These are phyloP conservation scores for Cucurbitaria berberidis DNA, from an alignment of 2,329 filamentous ascomycete genomes.

Conservation along the genomic window DNA sequence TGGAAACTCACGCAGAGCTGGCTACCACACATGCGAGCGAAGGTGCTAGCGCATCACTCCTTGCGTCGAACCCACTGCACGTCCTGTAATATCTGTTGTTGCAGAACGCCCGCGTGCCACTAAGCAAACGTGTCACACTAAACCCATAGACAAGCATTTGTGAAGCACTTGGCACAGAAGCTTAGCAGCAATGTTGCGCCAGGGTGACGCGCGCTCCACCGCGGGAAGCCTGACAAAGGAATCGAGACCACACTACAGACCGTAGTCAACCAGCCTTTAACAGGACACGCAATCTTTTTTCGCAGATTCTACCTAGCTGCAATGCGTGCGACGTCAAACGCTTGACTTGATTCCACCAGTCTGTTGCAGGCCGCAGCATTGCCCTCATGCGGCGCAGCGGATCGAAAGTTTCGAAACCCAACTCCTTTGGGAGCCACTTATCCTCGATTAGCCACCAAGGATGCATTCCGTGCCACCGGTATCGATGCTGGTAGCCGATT, in stretches of 20 bases:
- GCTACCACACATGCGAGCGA: background rate
- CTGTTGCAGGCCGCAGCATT: background rate
- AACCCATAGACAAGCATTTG: slow-evolving; percentile 28
- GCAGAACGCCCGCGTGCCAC: too few species aligned
- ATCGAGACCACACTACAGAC: slow-evolving; percentile 11
- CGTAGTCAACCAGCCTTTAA: slow-evolving; percentile 2
- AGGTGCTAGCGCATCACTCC: background rate
- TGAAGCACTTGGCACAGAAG: slow-evolving; percentile 31
- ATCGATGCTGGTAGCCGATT: too few species aligned
- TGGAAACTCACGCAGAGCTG: too few species aligned
- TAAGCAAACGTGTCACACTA: slow-evolving; percentile 5
- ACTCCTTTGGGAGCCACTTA: background rate
- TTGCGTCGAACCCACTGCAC: background rate
- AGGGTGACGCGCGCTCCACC: slow-evolving; percentile 4
- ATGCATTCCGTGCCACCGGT: too few species aligned
- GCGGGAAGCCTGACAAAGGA: slow-evolving; percentile 3
- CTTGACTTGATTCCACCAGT: background rate
- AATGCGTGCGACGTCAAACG: background rate
- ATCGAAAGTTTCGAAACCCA: background rate
- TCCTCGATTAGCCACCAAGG: too few species aligned
- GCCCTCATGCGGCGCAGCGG: background rate
- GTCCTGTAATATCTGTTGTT: too few species aligned
- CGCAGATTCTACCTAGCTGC: background rate
- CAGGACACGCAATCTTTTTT: slow-evolving; percentile 8
- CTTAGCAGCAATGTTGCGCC: slow-evolving; percentile 25